These are phyloP conservation scores for Boletus coccyginus DNA, from an alignment of 768 basidiomycete genomes.

Conservation along the genomic window DNA sequence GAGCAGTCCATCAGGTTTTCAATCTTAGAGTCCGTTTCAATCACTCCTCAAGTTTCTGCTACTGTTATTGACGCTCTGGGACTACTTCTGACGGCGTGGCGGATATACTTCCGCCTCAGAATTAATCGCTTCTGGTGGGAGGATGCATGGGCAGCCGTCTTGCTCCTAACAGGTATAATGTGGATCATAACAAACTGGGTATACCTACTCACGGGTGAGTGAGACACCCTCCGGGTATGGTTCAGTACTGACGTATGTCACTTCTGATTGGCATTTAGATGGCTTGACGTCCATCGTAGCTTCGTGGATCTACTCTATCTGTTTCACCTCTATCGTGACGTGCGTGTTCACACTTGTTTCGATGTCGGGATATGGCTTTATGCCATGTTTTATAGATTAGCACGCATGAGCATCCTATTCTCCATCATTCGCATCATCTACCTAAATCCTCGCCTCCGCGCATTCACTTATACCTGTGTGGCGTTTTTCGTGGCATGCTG, in stretches of 20 bases:
- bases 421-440: conserved; percentile 9
- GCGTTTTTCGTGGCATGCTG: neutral
- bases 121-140: conserved; percentile 14
- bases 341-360: neutral
- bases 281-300: neutral
- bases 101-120: conserved; percentile 6
- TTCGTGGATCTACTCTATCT: neutral
- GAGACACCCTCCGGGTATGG: neutral
- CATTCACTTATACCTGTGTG: neutral
- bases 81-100: neutral
- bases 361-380: neutral
- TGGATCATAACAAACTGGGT: conserved; percentile 3
- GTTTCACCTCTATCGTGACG: neutral
- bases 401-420: conserved; percentile 10
- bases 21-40: neutral
- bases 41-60: neutral
- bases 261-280: neutral
- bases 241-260: neutral
- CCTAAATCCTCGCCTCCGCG: neutral
- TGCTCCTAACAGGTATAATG: neutral
- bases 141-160: conserved; percentile 8
- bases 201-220: neutral
- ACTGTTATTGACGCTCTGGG: neutral
- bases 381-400: neutral
- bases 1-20: too few relatives aligned